Conservation (phyloP, 2,329 filamentous ascomycete species). For the Verticillium tricorpus region DNA sequence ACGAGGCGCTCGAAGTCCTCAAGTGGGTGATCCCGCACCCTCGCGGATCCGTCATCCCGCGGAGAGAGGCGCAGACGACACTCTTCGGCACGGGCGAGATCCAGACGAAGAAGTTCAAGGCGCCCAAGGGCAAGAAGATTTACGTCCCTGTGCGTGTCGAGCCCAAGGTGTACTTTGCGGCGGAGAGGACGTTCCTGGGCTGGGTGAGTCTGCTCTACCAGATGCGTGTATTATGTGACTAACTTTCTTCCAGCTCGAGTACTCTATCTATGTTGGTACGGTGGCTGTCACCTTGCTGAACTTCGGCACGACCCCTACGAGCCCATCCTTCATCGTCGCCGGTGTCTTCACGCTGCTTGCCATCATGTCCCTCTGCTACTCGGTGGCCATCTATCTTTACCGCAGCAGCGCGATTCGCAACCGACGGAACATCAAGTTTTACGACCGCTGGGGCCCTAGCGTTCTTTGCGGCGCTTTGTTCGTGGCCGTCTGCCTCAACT, state of each 20-base stretch:
- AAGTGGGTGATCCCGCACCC: slow-evolving; percentile 52
- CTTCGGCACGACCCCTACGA: slow-evolving; percentile 59
- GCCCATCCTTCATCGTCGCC: slow-evolving; percentile 61
- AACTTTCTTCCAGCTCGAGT: slow-evolving; percentile 65
- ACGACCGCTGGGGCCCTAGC: slow-evolving; percentile 83
- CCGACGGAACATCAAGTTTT: slow-evolving; percentile 81
- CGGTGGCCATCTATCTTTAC: slow-evolving; percentile 80
- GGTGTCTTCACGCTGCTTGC: slow-evolving; percentile 81
- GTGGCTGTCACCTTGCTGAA: slow-evolving; percentile 82
- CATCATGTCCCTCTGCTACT: slow-evolving; percentile 74
- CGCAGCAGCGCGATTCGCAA: slow-evolving; percentile 80
- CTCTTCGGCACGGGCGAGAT: slow-evolving; percentile 53
- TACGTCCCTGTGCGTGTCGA: slow-evolving; percentile 95
- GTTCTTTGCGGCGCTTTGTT: slow-evolving; percentile 71
- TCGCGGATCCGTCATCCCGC: slow-evolving; percentile 49
- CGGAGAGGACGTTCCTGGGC: slow-evolving; percentile 90
- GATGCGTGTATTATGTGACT: slow-evolving; percentile 14
- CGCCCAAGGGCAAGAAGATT: slow-evolving; percentile 82
- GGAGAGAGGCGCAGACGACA: slow-evolving; percentile 47
- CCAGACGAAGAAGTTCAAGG: slow-evolving; percentile 59
- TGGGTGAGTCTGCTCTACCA: slow-evolving; percentile 59
- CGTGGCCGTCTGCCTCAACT: slow-evolving; percentile 71
- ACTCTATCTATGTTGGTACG: slow-evolving; percentile 87
- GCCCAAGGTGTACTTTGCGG: slow-evolving; percentile 96
- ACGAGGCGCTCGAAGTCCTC: slow-evolving; percentile 37